A percentile compares a stretch with the other conserved stretches of the same genome.
These are phyloP conservation scores for Polymyxa betae DNA, from an alignment of 208 protist genomes.

Conservation along the genomic window DNA sequence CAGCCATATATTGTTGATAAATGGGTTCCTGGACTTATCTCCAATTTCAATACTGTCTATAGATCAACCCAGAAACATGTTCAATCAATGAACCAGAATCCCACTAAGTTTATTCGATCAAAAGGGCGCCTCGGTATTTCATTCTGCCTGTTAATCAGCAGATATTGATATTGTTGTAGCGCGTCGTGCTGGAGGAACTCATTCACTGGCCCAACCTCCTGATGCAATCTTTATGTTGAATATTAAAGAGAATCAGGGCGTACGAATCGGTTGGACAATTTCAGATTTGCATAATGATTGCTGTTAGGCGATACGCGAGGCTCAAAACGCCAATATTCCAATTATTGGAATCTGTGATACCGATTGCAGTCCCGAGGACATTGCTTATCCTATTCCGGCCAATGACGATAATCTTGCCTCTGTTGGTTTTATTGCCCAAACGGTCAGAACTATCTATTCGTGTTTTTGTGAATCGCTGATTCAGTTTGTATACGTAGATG, in stretches of 20 bases:
- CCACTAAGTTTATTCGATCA: neutral
- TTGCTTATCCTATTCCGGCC: constrained; percentile 27
- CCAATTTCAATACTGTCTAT: constrained; percentile 20
- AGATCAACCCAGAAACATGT: neutral
- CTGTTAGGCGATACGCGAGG: constrained; percentile 2
- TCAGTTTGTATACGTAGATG: neutral
- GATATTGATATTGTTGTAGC: neutral
- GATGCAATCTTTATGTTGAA: constrained; percentile 19
- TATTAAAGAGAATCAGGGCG: neutral
- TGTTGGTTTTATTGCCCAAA: constrained; percentile 36
- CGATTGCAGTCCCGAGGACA: constrained; percentile 28
- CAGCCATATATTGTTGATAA: constrained; percentile 29
- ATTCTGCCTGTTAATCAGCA: neutral
- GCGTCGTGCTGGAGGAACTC: neutral
- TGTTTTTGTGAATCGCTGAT: neutral
- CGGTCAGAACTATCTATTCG: neutral
- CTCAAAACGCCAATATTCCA: neutral
- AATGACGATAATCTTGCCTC: constrained; percentile 40
- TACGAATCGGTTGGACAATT: neutral
- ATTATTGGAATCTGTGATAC: constrained; percentile 38
- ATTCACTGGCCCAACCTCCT: neutral
- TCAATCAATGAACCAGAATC: constrained; percentile 16
- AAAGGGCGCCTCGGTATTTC: neutral
- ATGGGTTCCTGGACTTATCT: constrained; percentile 45
- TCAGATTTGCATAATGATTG: neutral